Evolutionary conservation across 139 green algal genomes (phyloP).

Genomic region (Micromonas commoda): DNA sequence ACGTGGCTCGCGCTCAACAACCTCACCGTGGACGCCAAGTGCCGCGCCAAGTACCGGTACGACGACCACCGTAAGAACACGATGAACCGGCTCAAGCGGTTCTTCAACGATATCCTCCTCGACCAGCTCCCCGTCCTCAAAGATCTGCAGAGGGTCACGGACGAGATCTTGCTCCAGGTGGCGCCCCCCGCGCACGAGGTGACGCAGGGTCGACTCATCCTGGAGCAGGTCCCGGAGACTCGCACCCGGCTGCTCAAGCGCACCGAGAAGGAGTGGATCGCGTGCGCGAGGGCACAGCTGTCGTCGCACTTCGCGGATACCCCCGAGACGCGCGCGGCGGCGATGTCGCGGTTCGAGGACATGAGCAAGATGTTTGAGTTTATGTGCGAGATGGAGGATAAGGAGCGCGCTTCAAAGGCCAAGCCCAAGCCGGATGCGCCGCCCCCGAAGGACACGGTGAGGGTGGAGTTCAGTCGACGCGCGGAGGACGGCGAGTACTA

Average conservation of each 20-base stretch:
- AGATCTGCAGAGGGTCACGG: constrained; percentile 63
- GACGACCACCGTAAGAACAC: constrained; percentile 59
- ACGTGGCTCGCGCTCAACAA: constrained; percentile 80
- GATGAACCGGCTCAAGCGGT: constrained; percentile 49
- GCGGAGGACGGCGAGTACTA: not conserved
- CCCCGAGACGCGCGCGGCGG: not conserved
- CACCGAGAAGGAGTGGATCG: constrained; percentile 3
- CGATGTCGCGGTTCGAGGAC: not conserved
- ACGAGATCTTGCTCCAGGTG: constrained; percentile 53
- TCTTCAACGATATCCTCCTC: constrained; percentile 78
- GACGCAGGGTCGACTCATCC: not conserved
- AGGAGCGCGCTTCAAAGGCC: not conserved
- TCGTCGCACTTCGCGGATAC: not conserved
- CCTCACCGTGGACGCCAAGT: constrained; percentile 66
- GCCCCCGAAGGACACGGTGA: not conserved
- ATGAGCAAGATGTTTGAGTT: not conserved
- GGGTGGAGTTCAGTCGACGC: not conserved
- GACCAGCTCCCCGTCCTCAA: constrained; percentile 73
- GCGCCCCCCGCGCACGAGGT: not conserved
- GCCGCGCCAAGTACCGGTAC: constrained; percentile 56
- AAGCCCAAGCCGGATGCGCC: not conserved
- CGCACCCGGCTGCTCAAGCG: not conserved
- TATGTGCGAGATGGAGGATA: constrained; percentile 6
- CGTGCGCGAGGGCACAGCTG: not conserved
- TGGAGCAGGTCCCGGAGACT: constrained; percentile 18